Evolutionary conservation across 176 grass and related monocot genomes (phyloP).

Genomic region (Triticum dicoccoides): DNA sequence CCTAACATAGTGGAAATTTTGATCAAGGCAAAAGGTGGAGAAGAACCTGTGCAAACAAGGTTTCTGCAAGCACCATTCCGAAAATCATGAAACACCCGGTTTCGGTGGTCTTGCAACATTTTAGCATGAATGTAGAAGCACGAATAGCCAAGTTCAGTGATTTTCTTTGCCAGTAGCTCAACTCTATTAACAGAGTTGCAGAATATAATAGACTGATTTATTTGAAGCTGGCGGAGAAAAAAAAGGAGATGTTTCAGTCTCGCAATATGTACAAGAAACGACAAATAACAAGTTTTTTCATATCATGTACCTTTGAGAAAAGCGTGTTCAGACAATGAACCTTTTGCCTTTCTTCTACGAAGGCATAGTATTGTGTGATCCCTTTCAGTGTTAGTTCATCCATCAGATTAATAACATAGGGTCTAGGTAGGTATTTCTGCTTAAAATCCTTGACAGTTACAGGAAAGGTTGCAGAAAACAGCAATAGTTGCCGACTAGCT

Average conservation of each 20-base stretch:
- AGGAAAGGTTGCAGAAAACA: slow-evolving; percentile 77
- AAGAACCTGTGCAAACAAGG: slow-evolving; percentile 88
- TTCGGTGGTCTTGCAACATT: slow-evolving; percentile 94
- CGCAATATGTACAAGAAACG: neutral
- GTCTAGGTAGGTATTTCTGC: slow-evolving; percentile 62
- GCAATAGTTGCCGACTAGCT: slow-evolving; percentile 59
- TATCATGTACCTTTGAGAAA: slow-evolving; percentile 49
- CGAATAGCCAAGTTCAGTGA: slow-evolving; percentile 86
- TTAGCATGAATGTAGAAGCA: slow-evolving; percentile 99
- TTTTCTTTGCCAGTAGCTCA: slow-evolving; percentile 90
- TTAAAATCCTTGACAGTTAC: slow-evolving; percentile 71
- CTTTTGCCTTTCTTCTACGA: slow-evolving; percentile 76
- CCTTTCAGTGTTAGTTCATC: slow-evolving; percentile 72
- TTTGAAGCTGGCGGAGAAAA: slow-evolving; percentile 68
- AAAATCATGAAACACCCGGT: slow-evolving; percentile 93
- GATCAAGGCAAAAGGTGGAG: neutral
- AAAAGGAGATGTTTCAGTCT: slow-evolving; percentile 7
- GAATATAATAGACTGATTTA: slow-evolving; percentile 94
- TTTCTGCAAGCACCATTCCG: slow-evolving; percentile 96
- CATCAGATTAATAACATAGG: slow-evolving; percentile 77
- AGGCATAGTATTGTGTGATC: slow-evolving; percentile 68
- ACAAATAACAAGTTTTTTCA: neutral
- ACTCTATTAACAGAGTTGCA: slow-evolving; percentile 95
- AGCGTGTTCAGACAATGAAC: slow-evolving; percentile 58
- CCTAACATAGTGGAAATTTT: neutral